Evolutionary conservation across 805 yeast genomes (phyloP), one percentile per base, ranked within the genome.

Genomic region (Torulaspora indica): DNA sequence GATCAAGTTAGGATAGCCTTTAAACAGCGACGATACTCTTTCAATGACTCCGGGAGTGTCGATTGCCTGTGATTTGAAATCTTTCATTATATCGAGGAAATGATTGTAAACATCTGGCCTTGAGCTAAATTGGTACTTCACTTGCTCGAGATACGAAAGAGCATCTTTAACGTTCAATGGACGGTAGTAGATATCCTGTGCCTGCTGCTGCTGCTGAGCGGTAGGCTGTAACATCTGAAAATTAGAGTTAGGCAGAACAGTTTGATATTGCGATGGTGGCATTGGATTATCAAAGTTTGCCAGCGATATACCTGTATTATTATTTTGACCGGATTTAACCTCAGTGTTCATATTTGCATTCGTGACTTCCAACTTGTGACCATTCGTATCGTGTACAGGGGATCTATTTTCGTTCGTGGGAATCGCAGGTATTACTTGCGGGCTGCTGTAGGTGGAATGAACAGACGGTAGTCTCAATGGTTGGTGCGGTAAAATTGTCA

Each of bases 41-140:
- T 91, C 96, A 61, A 93, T 93, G 23, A 93, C 99, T 28, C 98
- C 99, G 0, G 98, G 98, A 0, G 99, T 93, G 64, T 93, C 98
- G 57, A 93, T 90, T 49, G 80, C 79, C 70, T 91, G 97, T 42
- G 95, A 83, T 71, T 95, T 95, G 72, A 93, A 95, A 63, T 95
- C 99, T 71, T 95, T 95, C 99, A 93, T 93, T 52, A 93, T 91
- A 63, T 93, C 99, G 60, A 93, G 74, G 60, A 95, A 93, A 65
- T 86, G 89, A 66, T 93, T 93, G 73, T 93, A 93, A 34, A 93
- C 95, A 57, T 90, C 97, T 0, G 98, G 95, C 68, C 91, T 95
- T 53, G 81, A 77, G 64, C 78, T 84, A 67, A 93, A 93, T 64
- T 90, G 97, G 38, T 83, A 77, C 67, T 93, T 93, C 41, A 93